Evolutionary conservation across 2,329 filamentous ascomycete species (phyloP), one percentile per base, ranked within the genome.

Genomic region (Talaromyces funiculosus): DNA sequence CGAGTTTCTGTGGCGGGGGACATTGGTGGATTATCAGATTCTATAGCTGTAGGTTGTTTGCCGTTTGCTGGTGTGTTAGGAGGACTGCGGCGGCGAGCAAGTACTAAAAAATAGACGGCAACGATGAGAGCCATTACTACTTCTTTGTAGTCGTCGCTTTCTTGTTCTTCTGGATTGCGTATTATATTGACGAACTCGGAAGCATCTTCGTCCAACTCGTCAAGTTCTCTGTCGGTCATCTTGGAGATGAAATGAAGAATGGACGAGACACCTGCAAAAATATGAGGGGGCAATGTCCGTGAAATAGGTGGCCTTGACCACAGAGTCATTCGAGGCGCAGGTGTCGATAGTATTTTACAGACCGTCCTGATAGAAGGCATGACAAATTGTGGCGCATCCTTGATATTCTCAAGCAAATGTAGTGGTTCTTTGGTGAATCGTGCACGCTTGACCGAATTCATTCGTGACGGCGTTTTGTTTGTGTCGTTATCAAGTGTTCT

Each of bases 241-340:
- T 75, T 51, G 76, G 69, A 67, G 12, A 74, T 67, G 35, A 75
- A 66, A 38, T 83, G 85, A 49, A 82, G 67, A 75, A 78, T 88
- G 3, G 78, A 81, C 26, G 78, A 87, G 56, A 92, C 81, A 0
- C 90, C 91, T 0, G 90, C 87, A 53, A 90, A 84, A 0, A 95
- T 82, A 58, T 91, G 89, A 0, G 89, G 88, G 0, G 84, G 85
- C 3, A 92, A 81, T 3, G 78, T 80, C 29, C 71, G 66, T 1
- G 75, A 76, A 3, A 77, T 71, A 8, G 73, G 69, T 22, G 72
- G 72, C 8, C 73, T 69, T 9, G 73, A 75, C 68, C 68, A 71
- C 22, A 71, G 67, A 31, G 67, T 72, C 60, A 70, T 73, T 16
- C 70, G 67, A 6, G 73, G 70, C 33, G 74, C 71, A 6, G 83